Evolutionary conservation across 371 early-diverging fungal genomes (phyloP), one percentile per base, ranked within the genome.

Genomic region (Mortierella polycephala): DNA sequence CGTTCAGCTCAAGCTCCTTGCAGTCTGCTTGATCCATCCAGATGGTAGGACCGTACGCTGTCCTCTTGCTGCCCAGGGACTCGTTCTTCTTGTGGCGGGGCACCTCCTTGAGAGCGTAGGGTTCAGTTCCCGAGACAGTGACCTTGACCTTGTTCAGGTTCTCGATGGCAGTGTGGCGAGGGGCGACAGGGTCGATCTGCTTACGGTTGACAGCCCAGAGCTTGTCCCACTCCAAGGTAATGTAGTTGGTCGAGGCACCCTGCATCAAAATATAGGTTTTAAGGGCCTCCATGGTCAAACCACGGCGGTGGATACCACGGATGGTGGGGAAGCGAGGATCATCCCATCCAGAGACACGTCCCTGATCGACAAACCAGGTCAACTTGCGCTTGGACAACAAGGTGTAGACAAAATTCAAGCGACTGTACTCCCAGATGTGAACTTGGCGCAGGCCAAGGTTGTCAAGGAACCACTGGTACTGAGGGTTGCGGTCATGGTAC

Each of bases 301-400:
- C 99, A 73, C 98, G 92, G 69, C 99, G 96, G 64, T 91, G 92
- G 82, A 99, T 99, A 80, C 85, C 99, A 63, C 99, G 93, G 58
- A 99, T 94, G 50, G 99, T 99, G 39, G 99, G 99, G 93, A 99
- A 95, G 71, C 99, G 91, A 64, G 99, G 99, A 85, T 99, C 99
- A 83, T 99, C 99, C 99, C 99, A 99, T 39, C 99, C 99, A 57
- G 83, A 74, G 16, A 99, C 99, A 62, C 85, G 80, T 14, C 92
- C 91, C 62, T 97, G 76, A 64, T 99, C 94, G 42, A 99, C 99
- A 73, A 99, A 96, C 95, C 96, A 95, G 74, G 95, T 94, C 53
- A 99, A 90, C 88, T 99, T 99, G 82, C 99, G 94, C 92, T 99
- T 99, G 63, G 98, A 98, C 62, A 99, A 85, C 39, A 99, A 88